A percentile compares a stretch with the other conserved stretches of the same genome.
phyloP scores from a whole-genome alignment of 768 basidiomycete species.

The Psilocybe tampanensis region DNA sequence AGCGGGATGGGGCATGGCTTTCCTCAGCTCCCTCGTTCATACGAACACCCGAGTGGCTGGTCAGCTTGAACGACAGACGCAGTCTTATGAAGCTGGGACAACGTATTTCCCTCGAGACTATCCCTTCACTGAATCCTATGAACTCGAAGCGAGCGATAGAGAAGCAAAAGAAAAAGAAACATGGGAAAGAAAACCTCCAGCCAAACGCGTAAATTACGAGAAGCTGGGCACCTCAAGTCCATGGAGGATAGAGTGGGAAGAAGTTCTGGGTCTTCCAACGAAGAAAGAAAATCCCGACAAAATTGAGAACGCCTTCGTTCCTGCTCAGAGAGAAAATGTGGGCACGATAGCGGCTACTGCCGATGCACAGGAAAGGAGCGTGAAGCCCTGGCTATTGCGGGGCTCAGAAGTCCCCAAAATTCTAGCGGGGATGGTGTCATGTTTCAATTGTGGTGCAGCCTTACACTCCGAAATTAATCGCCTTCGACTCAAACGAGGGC shows the following conservation, averaged over 20 bases:
- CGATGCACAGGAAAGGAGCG: constrained; percentile 1
- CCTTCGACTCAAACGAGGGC: constrained; percentile 56
- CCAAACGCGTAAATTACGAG: constrained; percentile 77
- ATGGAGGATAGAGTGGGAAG: constrained; percentile 78
- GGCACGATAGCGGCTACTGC: constrained; percentile 24
- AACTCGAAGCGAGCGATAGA: constrained; percentile 46
- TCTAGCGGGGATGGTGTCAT: constrained; percentile 38
- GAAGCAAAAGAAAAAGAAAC: constrained; percentile 53
- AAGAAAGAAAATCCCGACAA: constrained; percentile 16
- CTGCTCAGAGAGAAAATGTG: constrained; percentile 56
- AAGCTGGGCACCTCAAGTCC: constrained; percentile 69
- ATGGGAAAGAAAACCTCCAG: constrained; percentile 86
- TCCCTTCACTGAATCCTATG: constrained; percentile 59
- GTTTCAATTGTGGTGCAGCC: constrained; percentile 42
- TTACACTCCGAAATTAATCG: constrained; percentile 61
- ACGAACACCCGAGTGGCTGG: constrained; percentile 88
- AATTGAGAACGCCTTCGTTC: constrained; percentile 39
- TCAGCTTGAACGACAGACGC: constrained; percentile 79
- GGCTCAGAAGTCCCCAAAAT: constrained; percentile 53
- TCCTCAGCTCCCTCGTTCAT: constrained; percentile 78
- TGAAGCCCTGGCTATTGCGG: constrained; percentile 70
- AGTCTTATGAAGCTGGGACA: constrained; percentile 79
- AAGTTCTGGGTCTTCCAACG: constrained; percentile 55
- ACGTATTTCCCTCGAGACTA: constrained; percentile 84
- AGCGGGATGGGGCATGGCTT: constrained; percentile 89